phyloP scores from a whole-genome alignment of 257 asterid species.

The Vinca minor region DNA sequence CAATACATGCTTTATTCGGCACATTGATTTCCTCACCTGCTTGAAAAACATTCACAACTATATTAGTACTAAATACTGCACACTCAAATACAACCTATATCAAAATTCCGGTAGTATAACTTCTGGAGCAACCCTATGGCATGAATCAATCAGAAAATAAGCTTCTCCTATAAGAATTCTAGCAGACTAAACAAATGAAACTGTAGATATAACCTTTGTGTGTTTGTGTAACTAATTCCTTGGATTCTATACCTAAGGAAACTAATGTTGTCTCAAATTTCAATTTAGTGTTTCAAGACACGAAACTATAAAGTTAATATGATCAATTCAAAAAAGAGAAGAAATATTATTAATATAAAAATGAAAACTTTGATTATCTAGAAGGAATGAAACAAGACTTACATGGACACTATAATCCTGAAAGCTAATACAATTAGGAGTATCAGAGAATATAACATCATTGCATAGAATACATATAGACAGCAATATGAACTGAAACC shows the following conservation, averaged over 20 bases:
- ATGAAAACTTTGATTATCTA: neutral
- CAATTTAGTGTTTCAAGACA: neutral
- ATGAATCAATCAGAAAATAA: neutral
- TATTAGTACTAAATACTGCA: too few relatives aligned
- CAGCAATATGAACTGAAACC: too few relatives aligned
- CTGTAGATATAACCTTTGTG: neutral
- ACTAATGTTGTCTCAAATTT: neutral
- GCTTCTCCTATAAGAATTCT: neutral
- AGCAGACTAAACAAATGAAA: neutral
- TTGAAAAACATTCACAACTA: neutral
- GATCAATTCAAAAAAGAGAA: neutral
- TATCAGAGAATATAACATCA: too few relatives aligned
- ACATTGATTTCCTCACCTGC: constrained; percentile 89
- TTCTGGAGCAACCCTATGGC: neutral
- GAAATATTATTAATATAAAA: too few relatives aligned
- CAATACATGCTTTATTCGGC: constrained; percentile 86
- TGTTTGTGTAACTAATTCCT: neutral
- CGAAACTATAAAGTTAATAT: neutral
- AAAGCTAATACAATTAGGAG: too few relatives aligned
- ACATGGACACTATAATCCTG: neutral
- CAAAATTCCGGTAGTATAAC: too few relatives aligned
- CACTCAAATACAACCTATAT: neutral
- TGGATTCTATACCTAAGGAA: neutral
- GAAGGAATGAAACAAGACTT: neutral
- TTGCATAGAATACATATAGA: too few relatives aligned